Base-by-base conservation (phyloP, 352 stramenopile species). In the Phytophthora crassamura region DNA sequence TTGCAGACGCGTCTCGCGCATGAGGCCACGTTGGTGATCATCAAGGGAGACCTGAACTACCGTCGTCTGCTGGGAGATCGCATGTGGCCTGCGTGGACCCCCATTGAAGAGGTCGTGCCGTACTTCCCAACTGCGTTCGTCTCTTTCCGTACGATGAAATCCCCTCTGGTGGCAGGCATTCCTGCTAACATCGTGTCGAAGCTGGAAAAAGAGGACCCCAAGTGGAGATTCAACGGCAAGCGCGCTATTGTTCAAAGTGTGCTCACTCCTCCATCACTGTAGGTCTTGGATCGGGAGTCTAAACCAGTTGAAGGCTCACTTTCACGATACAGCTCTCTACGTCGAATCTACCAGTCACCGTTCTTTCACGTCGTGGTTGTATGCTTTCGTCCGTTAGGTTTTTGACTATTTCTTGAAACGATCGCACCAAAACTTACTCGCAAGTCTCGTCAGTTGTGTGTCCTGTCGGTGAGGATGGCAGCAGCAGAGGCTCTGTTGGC, bases 1-100 rank as follows among this genome's bases (percentile, higher is more conserved):
- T 35, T 90, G 15, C 45, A 58, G 7, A 55, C 30, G 14, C 67
- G 64, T 0, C 18, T 89, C 9, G 20, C 35, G 2, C 47, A 28
- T 0, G 70, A 82, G 12, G 72, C 78, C 8, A 71, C 91, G 50
- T 80, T 99, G 20, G 88, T 97, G 49, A 97, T 99, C 74, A 78
- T 98, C 10, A 99, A 99, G 70, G 97, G 97, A 8, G 96, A 99
- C 75, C 91, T n/a, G n/a, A n/a, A n/a, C n/a, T 99, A 99, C 75
- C 84, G 97, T 10, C 88, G 97, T 2, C 67, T 99, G 9, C 74
- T 98, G 1, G 94, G 95, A 1, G 97, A 99, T 70, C 80, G 93
- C 30, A 74, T 88, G 51, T 99, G 94, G 94, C 72, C 77, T 2
- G 76, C 88, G 28, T 80, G 82, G 11, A 93, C 81, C 11, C 80